phyloP scores from a whole-genome alignment of 768 basidiomycete species.

The Epithele typhae region DNA sequence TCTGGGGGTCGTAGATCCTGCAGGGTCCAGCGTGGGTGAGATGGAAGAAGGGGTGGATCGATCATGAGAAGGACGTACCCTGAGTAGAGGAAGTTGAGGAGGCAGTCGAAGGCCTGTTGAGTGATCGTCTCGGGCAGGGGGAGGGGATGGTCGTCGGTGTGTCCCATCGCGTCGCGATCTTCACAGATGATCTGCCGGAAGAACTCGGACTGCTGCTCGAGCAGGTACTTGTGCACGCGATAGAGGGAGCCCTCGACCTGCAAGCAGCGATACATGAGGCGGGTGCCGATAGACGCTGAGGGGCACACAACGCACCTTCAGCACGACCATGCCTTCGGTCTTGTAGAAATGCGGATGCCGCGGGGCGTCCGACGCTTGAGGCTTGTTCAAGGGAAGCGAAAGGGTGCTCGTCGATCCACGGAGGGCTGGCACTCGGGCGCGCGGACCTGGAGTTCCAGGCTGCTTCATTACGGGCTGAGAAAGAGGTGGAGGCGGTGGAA shows the following conservation, averaged over 20 bases:
- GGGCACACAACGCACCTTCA: conserved; percentile 5
- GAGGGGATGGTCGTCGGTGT: conserved; percentile 31
- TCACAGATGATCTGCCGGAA: conserved; percentile 32
- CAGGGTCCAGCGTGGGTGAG: no score
- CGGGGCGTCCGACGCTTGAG: not conserved
- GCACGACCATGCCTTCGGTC: conserved; percentile 16
- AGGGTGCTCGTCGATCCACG: not conserved
- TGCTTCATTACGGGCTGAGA: not conserved
- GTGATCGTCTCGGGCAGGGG: conserved; percentile 27
- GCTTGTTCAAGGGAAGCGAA: not conserved
- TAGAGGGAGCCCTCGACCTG: conserved; percentile 37
- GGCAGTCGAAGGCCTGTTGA: conserved; percentile 30
- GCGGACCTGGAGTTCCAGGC: not conserved
- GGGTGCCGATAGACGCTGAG: no score
- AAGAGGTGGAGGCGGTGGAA: not conserved
- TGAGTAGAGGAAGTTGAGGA: conserved; percentile 36
- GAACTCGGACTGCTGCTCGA: conserved; percentile 33
- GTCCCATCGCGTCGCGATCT: conserved; percentile 16
- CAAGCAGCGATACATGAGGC: not conserved
- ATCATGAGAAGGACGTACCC: conserved; percentile 28
- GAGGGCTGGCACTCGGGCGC: conserved; percentile 8
- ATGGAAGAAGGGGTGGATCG: no score
- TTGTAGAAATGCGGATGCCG: conserved; percentile 12
- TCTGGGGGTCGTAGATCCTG: conserved; percentile 17
- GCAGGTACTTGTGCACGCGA: conserved; percentile 36